phyloP scores from a whole-genome alignment of 2,329 filamentous ascomycete genomes.

The Mycosphaerella sp. region DNA sequence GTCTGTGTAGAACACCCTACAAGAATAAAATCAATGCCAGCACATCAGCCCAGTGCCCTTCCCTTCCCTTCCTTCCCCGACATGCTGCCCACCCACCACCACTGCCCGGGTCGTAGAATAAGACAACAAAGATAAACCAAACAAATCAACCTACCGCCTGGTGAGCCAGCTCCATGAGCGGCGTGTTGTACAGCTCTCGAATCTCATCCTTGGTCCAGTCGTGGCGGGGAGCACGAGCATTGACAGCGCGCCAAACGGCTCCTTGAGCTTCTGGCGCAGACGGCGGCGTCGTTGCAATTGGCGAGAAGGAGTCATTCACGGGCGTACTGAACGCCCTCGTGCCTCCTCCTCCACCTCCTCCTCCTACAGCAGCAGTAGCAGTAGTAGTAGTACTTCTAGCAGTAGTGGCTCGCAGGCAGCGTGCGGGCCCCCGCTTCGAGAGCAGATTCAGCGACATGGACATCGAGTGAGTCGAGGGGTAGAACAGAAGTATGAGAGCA shows the following conservation, averaged over 20 bases:
- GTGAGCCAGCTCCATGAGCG: conserved; percentile 63
- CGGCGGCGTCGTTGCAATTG: conserved; percentile 23
- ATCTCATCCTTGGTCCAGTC: conserved; percentile 81
- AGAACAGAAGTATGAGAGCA: too few relatives aligned
- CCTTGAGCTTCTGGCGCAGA: conserved; percentile 25
- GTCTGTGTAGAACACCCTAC: conserved; percentile 70
- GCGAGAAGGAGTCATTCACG: conserved; percentile 33
- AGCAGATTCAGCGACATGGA: conserved; percentile 27
- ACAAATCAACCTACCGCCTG: conserved; percentile 31
- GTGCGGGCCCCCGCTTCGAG: conserved; percentile 21
- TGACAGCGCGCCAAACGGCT: conserved; percentile 49
- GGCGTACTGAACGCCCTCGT: conserved; percentile 33
- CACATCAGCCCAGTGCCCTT: background rate
- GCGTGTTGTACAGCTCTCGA: conserved; percentile 71
- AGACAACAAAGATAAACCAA: too few relatives aligned
- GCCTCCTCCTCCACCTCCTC: background rate
- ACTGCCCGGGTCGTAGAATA: too few relatives aligned
- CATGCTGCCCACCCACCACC: too few relatives aligned
- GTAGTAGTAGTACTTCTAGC: background rate
- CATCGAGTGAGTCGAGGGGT: background rate
- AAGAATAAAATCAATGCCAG: background rate
- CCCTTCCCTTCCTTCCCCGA: too few relatives aligned
- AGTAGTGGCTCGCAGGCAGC: conserved; percentile 17
- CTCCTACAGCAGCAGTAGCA: background rate
- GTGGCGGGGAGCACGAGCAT: conserved; percentile 57